Conservation (phyloP, 371 early-diverging fungal genomes). For the Umbelopsis sp. region DNA sequence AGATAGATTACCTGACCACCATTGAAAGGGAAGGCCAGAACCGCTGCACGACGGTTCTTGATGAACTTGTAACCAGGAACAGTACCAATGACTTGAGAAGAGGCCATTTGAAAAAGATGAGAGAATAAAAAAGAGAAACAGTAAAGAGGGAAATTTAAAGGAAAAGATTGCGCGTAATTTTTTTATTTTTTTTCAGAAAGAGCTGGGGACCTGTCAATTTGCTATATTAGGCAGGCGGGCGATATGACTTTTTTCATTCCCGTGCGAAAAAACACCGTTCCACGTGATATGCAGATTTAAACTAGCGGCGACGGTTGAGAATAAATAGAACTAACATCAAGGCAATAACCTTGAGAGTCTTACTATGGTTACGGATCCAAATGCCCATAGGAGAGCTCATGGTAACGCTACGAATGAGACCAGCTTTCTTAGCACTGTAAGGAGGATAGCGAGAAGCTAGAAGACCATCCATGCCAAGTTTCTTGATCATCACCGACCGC, state of each 20-base stretch:
- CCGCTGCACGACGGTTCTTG: slow-evolving; percentile 34
- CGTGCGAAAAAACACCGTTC: background rate
- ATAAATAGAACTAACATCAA: slow-evolving; percentile 19
- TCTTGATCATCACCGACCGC: slow-evolving; percentile 59
- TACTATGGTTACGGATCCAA: slow-evolving; percentile 29
- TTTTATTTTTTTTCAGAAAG: background rate
- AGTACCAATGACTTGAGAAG: slow-evolving; percentile 14
- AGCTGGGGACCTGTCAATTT: background rate
- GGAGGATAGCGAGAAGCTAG: slow-evolving; percentile 66
- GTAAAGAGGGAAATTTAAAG: background rate
- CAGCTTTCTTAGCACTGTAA: slow-evolving; percentile 45
- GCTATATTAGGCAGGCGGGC: slow-evolving; percentile 29
- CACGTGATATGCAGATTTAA: too few species aligned
- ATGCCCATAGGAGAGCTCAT: slow-evolving; percentile 40
- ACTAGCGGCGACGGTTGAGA: slow-evolving; percentile 18
- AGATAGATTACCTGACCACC: slow-evolving; percentile 63
- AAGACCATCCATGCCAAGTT: slow-evolving; percentile 37
- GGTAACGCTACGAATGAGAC: slow-evolving; percentile 37
- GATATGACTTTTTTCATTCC: background rate
- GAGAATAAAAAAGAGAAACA: background rate
- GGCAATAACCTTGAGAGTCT: slow-evolving; percentile 20
- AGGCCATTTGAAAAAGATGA: slow-evolving; percentile 1
- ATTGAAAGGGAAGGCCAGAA: slow-evolving; percentile 71
- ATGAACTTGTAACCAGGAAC: slow-evolving; percentile 31
- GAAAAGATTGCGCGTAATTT: background rate